Evolutionary conservation across 768 basidiomycete species (phyloP), one percentile per base, ranked within the genome.

Genomic region (Boletus patriciae): DNA sequence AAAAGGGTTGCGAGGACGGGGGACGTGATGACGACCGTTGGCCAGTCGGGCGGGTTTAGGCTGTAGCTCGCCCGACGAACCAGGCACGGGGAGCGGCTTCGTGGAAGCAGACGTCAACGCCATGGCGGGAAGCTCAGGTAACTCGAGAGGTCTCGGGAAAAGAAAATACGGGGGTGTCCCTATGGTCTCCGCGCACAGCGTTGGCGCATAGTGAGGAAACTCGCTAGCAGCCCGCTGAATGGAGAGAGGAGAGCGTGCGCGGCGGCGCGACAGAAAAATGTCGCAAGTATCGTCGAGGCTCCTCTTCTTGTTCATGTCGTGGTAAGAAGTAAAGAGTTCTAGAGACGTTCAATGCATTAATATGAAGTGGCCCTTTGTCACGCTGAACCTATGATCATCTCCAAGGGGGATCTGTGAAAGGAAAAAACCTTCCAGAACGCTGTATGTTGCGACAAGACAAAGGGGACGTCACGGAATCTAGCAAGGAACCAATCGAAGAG

Each of bases 1-100:
- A 72, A 92, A 92, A 0, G 88, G 85, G 69, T 91, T 91, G 16
- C 85, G 76, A 0, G 88, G 88, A 27, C 90, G 83, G 18, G 86
- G 85, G 38, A 90, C 80, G 65, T 89, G 88, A 6, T 75, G 52
- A 40, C 52, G 59, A 31, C 68, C 67, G 31, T 70, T 60, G 18
- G 50, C 25, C 0, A 61, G 50, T 7, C 64, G 61, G 12, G 42
- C 29, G 37, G 54, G 47, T 53, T 66, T 70, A 3, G 60, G 50
- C 6, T 57, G 59, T n/a, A 54, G 12, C 27, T 52, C n/a, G 23
- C 62, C 62, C 3, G 66, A 62, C 15, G 69, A 68, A 40, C 68
- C 68, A 19, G 68, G 68, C 8, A 62, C 16, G 8, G 69, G 69
- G n/a, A 70, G 69, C 6, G 52, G 65, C 12, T 62, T 69, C 18